Evolutionary conservation across 1,139 yeast species (phyloP), one percentile per base, ranked within the genome.

Genomic region (Zygoascus sp.): DNA sequence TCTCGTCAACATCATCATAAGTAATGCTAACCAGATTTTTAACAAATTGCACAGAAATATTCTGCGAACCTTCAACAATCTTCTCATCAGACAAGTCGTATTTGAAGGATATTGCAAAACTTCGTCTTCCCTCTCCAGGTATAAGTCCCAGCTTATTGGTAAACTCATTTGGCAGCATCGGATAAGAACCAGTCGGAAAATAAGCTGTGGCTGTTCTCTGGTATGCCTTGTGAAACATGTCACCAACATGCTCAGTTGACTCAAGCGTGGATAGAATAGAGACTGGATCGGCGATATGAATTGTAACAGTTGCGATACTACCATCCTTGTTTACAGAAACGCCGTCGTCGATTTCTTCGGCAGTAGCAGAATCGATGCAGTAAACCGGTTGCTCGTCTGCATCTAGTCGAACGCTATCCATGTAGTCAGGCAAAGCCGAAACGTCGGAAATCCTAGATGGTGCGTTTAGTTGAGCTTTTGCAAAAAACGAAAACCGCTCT

Each of bases 311-410:
- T 56, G 70, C 76, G 3, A 61, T 58, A 1, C 65, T 64, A 0
- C 64, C 66, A 1, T 58, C 61, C 23, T 61, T 62, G 34, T 70
- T 69, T 16, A 92, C 67, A 0, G 96, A 80, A 22, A 92, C 74
- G 40, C 97, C 98, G 64, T 92, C 98, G 64, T 92, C 98, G 52
- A 92, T 85, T 64, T 92, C 98, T 57, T 84, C 83, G 0, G 97
- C 96, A 38, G 74, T 75, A 10, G 73, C 79, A 2, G 83, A 76
- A 65, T 92, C 98, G 50, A 92, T 89, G 65, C 97, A 89, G 61
- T 81, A 92, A 0, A 90, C 81, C 0, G 82, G 77, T 32, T 68
- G 60, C 50, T 68, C 30, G 57, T 58, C 53, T 84, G 63, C 34
- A 27, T 37, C 45, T 20, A 43, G 21, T 25, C 57, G 48, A 20